Evolutionary conservation across 495 filamentous ascomycete genomes (phyloP).

Genomic region (Penicillium coprophilum): DNA sequence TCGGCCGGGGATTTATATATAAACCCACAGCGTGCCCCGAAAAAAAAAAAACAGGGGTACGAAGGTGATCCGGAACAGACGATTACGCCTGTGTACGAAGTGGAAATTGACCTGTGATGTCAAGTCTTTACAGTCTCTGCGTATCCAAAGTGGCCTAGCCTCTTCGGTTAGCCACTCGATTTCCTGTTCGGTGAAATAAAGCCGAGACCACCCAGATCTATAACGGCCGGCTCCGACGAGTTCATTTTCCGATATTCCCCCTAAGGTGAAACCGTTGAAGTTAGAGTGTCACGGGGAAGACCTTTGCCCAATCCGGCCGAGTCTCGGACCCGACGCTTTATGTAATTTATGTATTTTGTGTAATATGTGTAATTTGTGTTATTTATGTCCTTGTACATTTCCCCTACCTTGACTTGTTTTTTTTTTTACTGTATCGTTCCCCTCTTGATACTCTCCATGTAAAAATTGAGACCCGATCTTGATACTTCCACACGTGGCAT

Average conservation of each 20-base stretch:
- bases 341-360: not conserved
- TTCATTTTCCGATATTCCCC: constrained; percentile 7
- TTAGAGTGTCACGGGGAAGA: constrained; percentile 11
- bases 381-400: not conserved
- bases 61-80: constrained; percentile 8
- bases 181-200: constrained; percentile 23
- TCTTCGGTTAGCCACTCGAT: not conserved
- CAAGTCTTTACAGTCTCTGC: constrained; percentile 9
- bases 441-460: too few relatives aligned
- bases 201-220: constrained; percentile 34
- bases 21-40: constrained; percentile 4
- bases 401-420: not conserved
- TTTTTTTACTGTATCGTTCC: not conserved
- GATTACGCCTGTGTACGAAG: constrained; percentile 19
- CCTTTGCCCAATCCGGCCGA: constrained; percentile 31
- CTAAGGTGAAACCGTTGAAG: constrained; percentile 20
- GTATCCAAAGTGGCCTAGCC: constrained; percentile 4
- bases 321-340: constrained; percentile 30
- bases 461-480: too few relatives aligned
- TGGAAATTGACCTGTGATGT: constrained; percentile 27
- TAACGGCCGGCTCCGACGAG: constrained; percentile 37
- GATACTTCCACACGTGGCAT: not conserved
- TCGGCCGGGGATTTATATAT: constrained; percentile 24
- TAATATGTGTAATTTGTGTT: not conserved
- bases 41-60: constrained; percentile 16